phyloP scores from a whole-genome alignment of 495 filamentous ascomycete genomes.

The Podospora didyma region DNA sequence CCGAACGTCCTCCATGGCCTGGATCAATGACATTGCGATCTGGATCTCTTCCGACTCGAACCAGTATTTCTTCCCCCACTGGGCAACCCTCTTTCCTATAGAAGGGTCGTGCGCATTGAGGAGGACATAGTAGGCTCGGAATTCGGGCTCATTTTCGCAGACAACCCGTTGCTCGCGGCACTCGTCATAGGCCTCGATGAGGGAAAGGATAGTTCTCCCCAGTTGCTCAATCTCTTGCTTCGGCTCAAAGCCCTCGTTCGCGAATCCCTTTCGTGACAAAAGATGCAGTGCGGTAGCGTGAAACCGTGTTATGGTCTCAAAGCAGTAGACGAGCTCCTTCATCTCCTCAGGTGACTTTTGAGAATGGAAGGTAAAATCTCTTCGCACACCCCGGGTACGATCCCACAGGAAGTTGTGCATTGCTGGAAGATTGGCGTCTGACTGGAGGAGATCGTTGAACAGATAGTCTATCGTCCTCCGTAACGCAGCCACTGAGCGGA shows the following conservation, averaged over 20 bases:
- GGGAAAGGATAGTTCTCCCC: slow-evolving; percentile 76
- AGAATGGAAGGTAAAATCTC: slow-evolving; percentile 89
- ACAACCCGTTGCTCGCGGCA: slow-evolving; percentile 45
- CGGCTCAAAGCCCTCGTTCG: slow-evolving; percentile 70
- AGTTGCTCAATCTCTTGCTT: slow-evolving; percentile 94
- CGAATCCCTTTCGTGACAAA: slow-evolving; percentile 59
- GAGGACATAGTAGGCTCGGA: slow-evolving; percentile 84
- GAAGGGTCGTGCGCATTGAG: slow-evolving; percentile 75
- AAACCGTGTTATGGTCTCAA: slow-evolving; percentile 86
- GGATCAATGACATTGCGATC: slow-evolving; percentile 35
- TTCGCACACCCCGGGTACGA: slow-evolving; percentile 83
- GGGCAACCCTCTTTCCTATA: slow-evolving; percentile 69
- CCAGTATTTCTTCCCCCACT: slow-evolving; percentile 73
- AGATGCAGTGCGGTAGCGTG: slow-evolving; percentile 87
- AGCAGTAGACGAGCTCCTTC: slow-evolving; percentile 71
- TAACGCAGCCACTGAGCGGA: slow-evolving; percentile 73
- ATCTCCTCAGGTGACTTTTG: slow-evolving; percentile 54
- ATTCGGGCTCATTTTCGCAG: slow-evolving; percentile 77
- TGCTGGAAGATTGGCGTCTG: slow-evolving; percentile 57
- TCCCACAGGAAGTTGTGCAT: slow-evolving; percentile 93
- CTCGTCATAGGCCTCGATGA: slow-evolving; percentile 86
- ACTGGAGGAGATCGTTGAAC: slow-evolving; percentile 65
- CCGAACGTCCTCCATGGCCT: slow-evolving; percentile 29
- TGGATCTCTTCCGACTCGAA: slow-evolving; percentile 56
- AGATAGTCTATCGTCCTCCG: slow-evolving; percentile 79